These are phyloP conservation scores for Fusarium virguliforme DNA, from an alignment of 2,329 filamentous ascomycete species.

Conservation along the genomic window DNA sequence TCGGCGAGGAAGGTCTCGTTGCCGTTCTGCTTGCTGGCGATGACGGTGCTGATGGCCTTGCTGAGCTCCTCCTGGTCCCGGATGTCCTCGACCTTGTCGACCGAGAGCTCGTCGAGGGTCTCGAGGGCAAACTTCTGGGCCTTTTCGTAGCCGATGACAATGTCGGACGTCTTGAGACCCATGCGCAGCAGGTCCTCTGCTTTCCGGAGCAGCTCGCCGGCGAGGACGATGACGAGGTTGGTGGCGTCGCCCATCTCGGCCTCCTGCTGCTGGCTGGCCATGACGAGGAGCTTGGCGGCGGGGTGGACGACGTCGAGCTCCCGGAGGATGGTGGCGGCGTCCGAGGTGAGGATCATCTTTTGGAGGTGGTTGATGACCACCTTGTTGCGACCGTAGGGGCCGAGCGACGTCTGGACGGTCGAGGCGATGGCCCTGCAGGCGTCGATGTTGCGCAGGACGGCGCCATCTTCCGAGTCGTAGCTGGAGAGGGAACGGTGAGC, in stretches of 20 bases:
- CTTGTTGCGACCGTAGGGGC: conserved; percentile 98
- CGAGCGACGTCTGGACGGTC: conserved; percentile 96
- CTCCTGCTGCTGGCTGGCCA: conserved; percentile 99
- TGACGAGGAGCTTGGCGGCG: conserved; percentile 96
- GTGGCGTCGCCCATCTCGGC: conserved; percentile 99
- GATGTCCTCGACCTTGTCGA: conserved; percentile 92
- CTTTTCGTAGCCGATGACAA: conserved; percentile 95
- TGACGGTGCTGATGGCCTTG: conserved; percentile 95
- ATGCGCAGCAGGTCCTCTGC: conserved; percentile 96
- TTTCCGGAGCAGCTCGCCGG: conserved; percentile 95
- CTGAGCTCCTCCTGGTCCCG: conserved; percentile 85
- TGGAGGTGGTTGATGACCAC: conserved; percentile 99
- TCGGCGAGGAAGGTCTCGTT: conserved; percentile 90
- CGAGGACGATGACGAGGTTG: conserved; percentile 95
- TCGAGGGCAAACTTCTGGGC: conserved; percentile 91
- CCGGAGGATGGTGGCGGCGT: conserved; percentile 95
- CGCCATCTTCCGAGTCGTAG: conserved; percentile 99
- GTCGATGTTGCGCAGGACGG: conserved; percentile 98
- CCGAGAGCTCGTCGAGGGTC: conserved; percentile 86
- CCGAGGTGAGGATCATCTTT: conserved; percentile 99
- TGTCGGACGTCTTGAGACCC: conserved; percentile 98
- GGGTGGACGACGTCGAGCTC: conserved; percentile 99
- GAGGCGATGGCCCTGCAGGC: conserved; percentile 96
- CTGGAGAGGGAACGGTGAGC: conserved; percentile 64
- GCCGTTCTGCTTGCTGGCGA: conserved; percentile 96